A percentile compares a stretch with the other conserved stretches of the same genome.
phyloP scores from a whole-genome alignment of 2,329 filamentous ascomycete species.

The Leptographium flavum region DNA sequence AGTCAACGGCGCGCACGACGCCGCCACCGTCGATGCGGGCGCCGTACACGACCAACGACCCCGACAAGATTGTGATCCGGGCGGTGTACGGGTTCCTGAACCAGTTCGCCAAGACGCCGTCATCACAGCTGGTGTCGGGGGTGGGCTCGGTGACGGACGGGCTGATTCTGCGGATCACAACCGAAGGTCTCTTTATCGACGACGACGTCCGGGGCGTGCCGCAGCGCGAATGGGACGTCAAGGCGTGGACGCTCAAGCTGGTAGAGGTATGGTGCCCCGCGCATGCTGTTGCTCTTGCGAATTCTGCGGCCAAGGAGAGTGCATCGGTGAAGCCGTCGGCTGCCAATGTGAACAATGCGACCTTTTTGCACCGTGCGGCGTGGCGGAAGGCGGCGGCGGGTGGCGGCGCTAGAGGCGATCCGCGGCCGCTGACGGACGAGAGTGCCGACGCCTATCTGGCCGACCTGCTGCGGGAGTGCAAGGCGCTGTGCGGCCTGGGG shows the following conservation, averaged over 20 bases:
- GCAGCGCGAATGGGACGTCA: conserved; percentile 98
- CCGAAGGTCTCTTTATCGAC: conserved; percentile 91
- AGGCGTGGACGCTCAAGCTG: conserved; percentile 90
- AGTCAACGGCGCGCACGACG: conserved; percentile 70
- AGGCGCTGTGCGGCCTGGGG: conserved; percentile 45
- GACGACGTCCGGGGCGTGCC: conserved; percentile 82
- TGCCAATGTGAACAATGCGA: conserved; percentile 25
- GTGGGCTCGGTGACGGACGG: conserved; percentile 79
- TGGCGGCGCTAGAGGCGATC: conserved; percentile 29
- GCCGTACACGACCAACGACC: conserved; percentile 76
- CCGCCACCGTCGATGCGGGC: conserved; percentile 66
- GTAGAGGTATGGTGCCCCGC: conserved; percentile 77
- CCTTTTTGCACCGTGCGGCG: conserved; percentile 32
- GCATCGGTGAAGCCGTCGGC: conserved; percentile 17
- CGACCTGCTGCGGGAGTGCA: conserved; percentile 50
- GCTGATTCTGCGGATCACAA: conserved; percentile 79
- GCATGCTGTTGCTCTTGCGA: conserved; percentile 37
- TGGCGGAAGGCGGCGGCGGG: conserved; percentile 30
- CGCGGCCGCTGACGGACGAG: conserved; percentile 41
- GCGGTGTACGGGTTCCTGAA: conserved; percentile 91
- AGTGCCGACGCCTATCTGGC: conserved; percentile 52
- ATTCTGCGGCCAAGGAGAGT: conserved; percentile 23
- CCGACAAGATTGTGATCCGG: conserved; percentile 90
- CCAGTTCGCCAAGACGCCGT: conserved; percentile 72
- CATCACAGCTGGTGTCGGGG: conserved; percentile 80